These are phyloP conservation scores for Lanmaoa pseudosensibilis DNA, from an alignment of 768 basidiomycete genomes.

Conservation along the genomic window DNA sequence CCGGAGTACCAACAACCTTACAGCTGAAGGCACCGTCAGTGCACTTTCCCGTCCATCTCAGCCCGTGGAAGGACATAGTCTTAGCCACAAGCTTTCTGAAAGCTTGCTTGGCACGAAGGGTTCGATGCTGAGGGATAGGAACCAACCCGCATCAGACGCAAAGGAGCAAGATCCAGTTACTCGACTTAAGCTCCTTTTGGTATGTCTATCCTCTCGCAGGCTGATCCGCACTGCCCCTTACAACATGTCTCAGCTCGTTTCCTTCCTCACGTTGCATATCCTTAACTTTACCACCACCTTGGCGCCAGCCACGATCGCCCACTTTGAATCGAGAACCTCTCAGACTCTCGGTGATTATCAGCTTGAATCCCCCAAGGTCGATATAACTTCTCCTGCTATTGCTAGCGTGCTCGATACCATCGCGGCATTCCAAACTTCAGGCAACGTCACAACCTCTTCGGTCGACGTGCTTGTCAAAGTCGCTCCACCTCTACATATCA, in stretches of 20 bases:
- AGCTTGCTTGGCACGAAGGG: constrained; percentile 49
- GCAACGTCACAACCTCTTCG: constrained; percentile 19
- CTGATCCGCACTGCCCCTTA: not conserved
- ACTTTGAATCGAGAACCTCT: constrained; percentile 36
- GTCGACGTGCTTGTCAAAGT: constrained; percentile 58
- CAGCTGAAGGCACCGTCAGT: constrained; percentile 31
- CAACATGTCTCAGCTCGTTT: constrained; percentile 57
- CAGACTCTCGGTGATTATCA: constrained; percentile 16
- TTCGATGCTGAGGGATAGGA: constrained; percentile 45
- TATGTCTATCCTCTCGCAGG: constrained; percentile 34
- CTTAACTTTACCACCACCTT: constrained; percentile 93
- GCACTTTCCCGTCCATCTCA: constrained; percentile 29
- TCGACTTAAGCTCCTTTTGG: constrained; percentile 84
- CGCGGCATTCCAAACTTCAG: constrained; percentile 35
- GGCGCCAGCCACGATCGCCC: constrained; percentile 58
- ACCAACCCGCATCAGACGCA: constrained; percentile 40
- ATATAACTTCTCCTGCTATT: constrained; percentile 64
- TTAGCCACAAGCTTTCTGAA: constrained; percentile 29
- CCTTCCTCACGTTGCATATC: constrained; percentile 89
- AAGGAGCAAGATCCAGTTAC: constrained; percentile 80
- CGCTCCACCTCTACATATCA: constrained; percentile 57
- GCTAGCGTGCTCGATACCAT: constrained; percentile 58
- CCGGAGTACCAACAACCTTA: constrained; percentile 30
- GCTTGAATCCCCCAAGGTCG: constrained; percentile 53
- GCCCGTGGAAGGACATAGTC: constrained; percentile 15